These are phyloP conservation scores for Arxiozyma telluris DNA, from an alignment of 1,139 yeast genomes.

Conservation along the genomic window DNA sequence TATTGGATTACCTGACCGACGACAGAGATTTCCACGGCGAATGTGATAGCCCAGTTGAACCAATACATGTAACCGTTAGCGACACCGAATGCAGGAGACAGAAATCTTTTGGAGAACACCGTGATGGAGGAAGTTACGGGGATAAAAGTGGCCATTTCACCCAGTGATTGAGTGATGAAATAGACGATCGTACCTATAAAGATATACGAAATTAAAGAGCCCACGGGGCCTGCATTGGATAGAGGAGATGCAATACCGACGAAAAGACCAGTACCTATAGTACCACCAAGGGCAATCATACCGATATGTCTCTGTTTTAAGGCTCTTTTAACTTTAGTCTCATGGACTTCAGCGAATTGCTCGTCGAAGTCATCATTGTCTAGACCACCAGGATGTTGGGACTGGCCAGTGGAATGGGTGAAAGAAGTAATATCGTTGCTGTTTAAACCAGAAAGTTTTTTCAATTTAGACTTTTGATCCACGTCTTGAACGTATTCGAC, in stretches of 20 bases:
- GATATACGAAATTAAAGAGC: slow-evolving; percentile 51
- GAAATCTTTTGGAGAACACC: slow-evolving; percentile 49
- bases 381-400: not conserved
- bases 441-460: not conserved
- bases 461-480: not conserved
- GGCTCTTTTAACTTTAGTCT: slow-evolving; percentile 39
- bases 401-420: slow-evolving; percentile 8
- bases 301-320: slow-evolving; percentile 53
- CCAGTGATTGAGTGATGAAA: slow-evolving; percentile 60
- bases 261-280: slow-evolving; percentile 64
- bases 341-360: slow-evolving; percentile 30
- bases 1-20: slow-evolving; percentile 66
- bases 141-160: slow-evolving; percentile 73
- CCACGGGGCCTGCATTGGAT: slow-evolving; percentile 54
- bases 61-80: slow-evolving; percentile 79
- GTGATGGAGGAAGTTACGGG: slow-evolving; percentile 66
- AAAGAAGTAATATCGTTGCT: slow-evolving; percentile 3
- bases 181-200: slow-evolving; percentile 60
- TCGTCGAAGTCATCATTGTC: slow-evolving; percentile 17
- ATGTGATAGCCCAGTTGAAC: slow-evolving; percentile 82
- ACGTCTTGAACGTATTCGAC: not conserved
- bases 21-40: slow-evolving; percentile 72
- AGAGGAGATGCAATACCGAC: slow-evolving; percentile 48
- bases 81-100: slow-evolving; percentile 65
- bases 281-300: slow-evolving; percentile 61